phyloP scores from a whole-genome alignment of 345 rosid genomes.

The Mangifera indica region DNA sequence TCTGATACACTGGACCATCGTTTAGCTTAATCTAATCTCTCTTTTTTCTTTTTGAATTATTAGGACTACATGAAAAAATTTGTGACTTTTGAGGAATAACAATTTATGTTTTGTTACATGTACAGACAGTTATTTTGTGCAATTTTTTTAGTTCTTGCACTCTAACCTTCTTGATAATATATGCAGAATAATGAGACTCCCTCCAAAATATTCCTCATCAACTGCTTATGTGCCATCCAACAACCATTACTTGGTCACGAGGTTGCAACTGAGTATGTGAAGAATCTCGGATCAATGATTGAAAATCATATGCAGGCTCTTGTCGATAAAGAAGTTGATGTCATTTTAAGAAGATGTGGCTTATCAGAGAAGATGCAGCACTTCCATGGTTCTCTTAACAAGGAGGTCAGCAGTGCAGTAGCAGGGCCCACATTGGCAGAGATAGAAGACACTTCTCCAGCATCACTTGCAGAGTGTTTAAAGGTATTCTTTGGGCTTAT shows the following conservation, averaged over 20 bases:
- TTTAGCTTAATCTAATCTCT: neutral
- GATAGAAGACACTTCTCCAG: conserved; percentile 62
- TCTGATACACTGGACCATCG: neutral
- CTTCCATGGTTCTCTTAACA: conserved; percentile 43
- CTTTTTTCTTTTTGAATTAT: neutral
- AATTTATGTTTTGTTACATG: neutral
- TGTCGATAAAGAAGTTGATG: conserved; percentile 82
- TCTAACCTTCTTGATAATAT: conserved; percentile 14
- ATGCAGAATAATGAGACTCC: conserved; percentile 81
- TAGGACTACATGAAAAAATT: neutral
- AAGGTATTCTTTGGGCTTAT: conserved; percentile 83
- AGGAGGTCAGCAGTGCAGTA: conserved; percentile 22
- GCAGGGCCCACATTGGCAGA: conserved; percentile 42
- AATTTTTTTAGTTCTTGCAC: conserved; percentile 8
- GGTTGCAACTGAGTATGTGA: conserved; percentile 67
- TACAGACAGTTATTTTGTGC: neutral
- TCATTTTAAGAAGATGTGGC: conserved; percentile 69
- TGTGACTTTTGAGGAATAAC: neutral
- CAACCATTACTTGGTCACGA: conserved; percentile 73
- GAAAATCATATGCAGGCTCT: conserved; percentile 63
- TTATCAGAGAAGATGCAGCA: conserved; percentile 64
- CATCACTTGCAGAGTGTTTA: conserved; percentile 66
- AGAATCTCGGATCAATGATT: conserved; percentile 69
- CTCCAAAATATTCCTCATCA: conserved; percentile 86
- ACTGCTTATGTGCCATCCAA: conserved; percentile 83